A percentile compares a stretch with the other conserved stretches of the same genome.
phyloP scores from a whole-genome alignment of 208 protist genomes.

The Crithidia thermophila region DNA sequence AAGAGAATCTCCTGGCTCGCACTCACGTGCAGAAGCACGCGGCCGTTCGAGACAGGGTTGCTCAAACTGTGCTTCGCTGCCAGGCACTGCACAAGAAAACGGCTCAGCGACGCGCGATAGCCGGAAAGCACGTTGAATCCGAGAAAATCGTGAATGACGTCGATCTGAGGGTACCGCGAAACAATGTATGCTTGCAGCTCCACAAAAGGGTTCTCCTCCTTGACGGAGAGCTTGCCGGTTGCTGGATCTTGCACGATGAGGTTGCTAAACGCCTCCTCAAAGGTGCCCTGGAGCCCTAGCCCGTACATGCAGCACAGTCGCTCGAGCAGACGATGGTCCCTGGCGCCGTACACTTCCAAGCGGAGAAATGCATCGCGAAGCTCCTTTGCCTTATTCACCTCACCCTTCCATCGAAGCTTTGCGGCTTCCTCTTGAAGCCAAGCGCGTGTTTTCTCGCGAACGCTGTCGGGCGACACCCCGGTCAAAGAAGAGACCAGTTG shows the following conservation, averaged over 20 bases:
- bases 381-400: constrained; percentile 79
- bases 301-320: constrained; percentile 86
- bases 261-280: constrained; percentile 81
- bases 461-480: constrained; percentile 40
- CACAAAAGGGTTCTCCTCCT: constrained; percentile 63
- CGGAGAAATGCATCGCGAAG: constrained; percentile 86
- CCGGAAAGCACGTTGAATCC: constrained; percentile 71
- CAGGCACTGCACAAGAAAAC: constrained; percentile 52
- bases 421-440: constrained; percentile 82
- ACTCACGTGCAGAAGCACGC: constrained; percentile 46
- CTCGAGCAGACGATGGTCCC: constrained; percentile 73
- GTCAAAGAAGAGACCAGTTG: constrained; percentile 46
- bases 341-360: constrained; percentile 71
- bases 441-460: constrained; percentile 61
- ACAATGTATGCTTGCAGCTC: constrained; percentile 63
- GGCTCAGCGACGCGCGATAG: constrained; percentile 65
- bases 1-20: constrained; percentile 64
- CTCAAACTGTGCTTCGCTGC: constrained; percentile 23
- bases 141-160: constrained; percentile 84
- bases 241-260: constrained; percentile 69
- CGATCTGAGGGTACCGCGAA: constrained; percentile 66
- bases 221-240: constrained; percentile 47
- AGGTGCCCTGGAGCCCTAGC: constrained; percentile 67
- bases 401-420: constrained; percentile 84
- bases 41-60: constrained; percentile 19